Evolutionary conservation across 306 rosid genomes (phyloP).

Genomic region (Ammopiptanthus mongolicus): DNA sequence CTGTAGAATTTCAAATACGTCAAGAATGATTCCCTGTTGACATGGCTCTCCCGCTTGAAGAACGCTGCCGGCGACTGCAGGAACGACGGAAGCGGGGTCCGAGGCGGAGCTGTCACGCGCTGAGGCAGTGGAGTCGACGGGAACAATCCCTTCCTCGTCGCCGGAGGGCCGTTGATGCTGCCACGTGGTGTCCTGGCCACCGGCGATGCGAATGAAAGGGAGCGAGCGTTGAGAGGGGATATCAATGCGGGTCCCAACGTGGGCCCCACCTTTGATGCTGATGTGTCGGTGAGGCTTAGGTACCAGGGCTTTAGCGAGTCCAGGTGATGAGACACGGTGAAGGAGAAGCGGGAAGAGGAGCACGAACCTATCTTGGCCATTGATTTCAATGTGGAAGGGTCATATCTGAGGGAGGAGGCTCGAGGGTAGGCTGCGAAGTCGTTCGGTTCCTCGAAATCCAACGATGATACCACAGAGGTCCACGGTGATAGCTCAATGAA

Average conservation of each 20-base stretch:
- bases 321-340: slow-evolving; percentile 81
- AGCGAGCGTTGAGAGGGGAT: slow-evolving; percentile 82
- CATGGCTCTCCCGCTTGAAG: slow-evolving; percentile 65
- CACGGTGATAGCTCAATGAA: slow-evolving; percentile 76
- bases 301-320: slow-evolving; percentile 97
- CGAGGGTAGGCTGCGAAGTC: slow-evolving; percentile 74
- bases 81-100: slow-evolving; percentile 66
- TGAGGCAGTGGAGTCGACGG: slow-evolving; percentile 86
- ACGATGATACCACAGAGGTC: slow-evolving; percentile 62
- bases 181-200: slow-evolving; percentile 62
- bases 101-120: slow-evolving; percentile 43
- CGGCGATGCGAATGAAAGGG: slow-evolving; percentile 91
- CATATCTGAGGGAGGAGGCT: slow-evolving; percentile 83
- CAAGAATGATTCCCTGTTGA: slow-evolving; percentile 59
- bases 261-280: slow-evolving; percentile 87
- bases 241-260: slow-evolving; percentile 66
- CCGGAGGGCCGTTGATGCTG: slow-evolving; percentile 36
- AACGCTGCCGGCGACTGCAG: slow-evolving; percentile 94
- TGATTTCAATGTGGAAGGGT: slow-evolving; percentile 45
- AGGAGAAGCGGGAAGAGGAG: slow-evolving; percentile 91
- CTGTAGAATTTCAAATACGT: slow-evolving; percentile 72
- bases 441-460: slow-evolving; percentile 74
- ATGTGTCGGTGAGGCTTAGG: slow-evolving; percentile 77
- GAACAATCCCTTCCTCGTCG: slow-evolving; percentile 54
- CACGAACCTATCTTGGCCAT: slow-evolving; percentile 77